Percentiles rank a stretch among this genome's conserved stretches.
phyloP scores from a whole-genome alignment of 2,329 filamentous ascomycete genomes.

The Conoideocrella luteorostrata region DNA sequence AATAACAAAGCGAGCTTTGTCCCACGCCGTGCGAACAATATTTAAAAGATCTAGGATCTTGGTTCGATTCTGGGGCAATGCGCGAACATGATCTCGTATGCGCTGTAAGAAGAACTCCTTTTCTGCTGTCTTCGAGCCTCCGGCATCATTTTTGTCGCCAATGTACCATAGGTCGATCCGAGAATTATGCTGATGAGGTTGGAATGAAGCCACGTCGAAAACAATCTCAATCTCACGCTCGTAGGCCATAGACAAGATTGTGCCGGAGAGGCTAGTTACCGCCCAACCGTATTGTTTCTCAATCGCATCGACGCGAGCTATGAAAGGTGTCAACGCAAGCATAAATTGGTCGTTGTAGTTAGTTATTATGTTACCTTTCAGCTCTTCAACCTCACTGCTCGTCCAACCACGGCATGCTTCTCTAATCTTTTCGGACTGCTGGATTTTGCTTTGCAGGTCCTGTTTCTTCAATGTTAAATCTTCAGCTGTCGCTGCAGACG shows the following conservation, averaged over 20 bases:
- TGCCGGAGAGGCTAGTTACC: slow-evolving; percentile 57
- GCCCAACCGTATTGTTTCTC: slow-evolving; percentile 66
- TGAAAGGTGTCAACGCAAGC: slow-evolving; percentile 28
- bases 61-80: slow-evolving; percentile 51
- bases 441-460: slow-evolving; percentile 72
- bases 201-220: slow-evolving; percentile 61
- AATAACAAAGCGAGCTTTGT: slow-evolving; percentile 52
- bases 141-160: slow-evolving; percentile 48
- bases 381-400: slow-evolving; percentile 65
- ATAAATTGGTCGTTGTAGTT: background rate
- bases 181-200: slow-evolving; percentile 36
- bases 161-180: slow-evolving; percentile 67
- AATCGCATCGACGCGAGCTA: slow-evolving; percentile 58
- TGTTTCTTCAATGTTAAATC: slow-evolving; percentile 60
- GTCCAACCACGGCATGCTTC: slow-evolving; percentile 91
- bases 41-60: slow-evolving; percentile 51
- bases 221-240: slow-evolving; percentile 65
- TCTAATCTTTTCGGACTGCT: slow-evolving; percentile 74
- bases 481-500: slow-evolving; percentile 59
- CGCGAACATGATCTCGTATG: slow-evolving; percentile 61
- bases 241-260: slow-evolving; percentile 67
- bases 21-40: slow-evolving; percentile 59
- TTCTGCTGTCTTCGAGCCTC: slow-evolving; percentile 53
- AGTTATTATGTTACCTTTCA: slow-evolving; percentile 56
- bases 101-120: slow-evolving; percentile 71